Percentiles rank a stretch among this genome's conserved stretches.
Conservation (phyloP, 768 basidiomycete species). For the Rhizopogon rudus region DNA sequence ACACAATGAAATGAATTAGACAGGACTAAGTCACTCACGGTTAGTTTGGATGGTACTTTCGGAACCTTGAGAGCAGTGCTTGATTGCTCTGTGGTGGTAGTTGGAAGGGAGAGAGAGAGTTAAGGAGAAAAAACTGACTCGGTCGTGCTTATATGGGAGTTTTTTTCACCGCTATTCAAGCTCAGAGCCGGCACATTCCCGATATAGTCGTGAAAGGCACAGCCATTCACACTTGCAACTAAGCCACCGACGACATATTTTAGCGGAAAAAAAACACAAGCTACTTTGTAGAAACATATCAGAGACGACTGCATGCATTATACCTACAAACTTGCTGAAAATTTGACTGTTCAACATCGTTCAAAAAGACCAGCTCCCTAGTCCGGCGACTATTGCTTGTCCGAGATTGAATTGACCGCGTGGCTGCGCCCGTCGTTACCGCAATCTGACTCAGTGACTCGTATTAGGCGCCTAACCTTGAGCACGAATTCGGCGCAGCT, state of each 20-base stretch:
- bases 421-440: not conserved
- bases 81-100: conserved; percentile 18
- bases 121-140: conserved; percentile 17
- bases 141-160: conserved; percentile 21
- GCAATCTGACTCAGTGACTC: not conserved
- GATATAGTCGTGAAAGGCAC: conserved; percentile 14
- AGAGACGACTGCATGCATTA: not conserved
- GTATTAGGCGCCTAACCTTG: not conserved
- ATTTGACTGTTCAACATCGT: not conserved
- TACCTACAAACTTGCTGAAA: not conserved
- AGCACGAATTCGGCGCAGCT: not conserved
- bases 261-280: not conserved
- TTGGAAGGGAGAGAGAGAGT: conserved; percentile 11
- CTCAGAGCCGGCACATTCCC: conserved; percentile 27
- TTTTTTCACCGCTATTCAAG: conserved; percentile 30
- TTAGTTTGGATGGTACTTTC: conserved; percentile 8
- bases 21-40: conserved; percentile 25
- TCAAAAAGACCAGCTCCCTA: not conserved
- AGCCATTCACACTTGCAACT: conserved; percentile 10
- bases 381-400: not conserved
- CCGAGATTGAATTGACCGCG: not conserved
- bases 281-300: not conserved
- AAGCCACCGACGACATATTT: not conserved
- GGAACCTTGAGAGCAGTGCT: conserved; percentile 14
- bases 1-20: conserved; percentile 23